Conservation (phyloP, 2,329 filamentous ascomycete genomes). For the Anisogramma anomala region DNA sequence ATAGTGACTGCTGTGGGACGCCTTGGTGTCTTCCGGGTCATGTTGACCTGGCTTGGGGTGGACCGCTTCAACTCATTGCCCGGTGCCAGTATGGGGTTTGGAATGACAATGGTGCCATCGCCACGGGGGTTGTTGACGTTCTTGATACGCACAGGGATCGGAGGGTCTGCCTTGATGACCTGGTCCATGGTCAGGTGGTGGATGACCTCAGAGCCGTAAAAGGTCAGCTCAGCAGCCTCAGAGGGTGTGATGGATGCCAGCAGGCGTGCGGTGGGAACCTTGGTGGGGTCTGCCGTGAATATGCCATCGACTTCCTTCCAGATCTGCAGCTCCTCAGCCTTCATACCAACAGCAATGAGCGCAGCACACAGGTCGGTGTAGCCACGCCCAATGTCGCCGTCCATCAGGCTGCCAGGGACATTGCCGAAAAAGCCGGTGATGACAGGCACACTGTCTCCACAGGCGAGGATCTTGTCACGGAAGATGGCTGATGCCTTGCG, state of each 20-base stretch:
- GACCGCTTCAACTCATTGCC: conserved; percentile 47
- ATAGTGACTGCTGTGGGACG: conserved; percentile 86
- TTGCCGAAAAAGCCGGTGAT: conserved; percentile 92
- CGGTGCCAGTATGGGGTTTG: conserved; percentile 49
- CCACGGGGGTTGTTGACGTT: conserved; percentile 80
- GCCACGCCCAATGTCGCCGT: conserved; percentile 79
- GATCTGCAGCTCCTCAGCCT: conserved; percentile 81
- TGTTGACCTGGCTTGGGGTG: conserved; percentile 26
- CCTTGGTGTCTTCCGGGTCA: conserved; percentile 50
- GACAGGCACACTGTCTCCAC: conserved; percentile 59
- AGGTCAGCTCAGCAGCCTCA: conserved; percentile 91
- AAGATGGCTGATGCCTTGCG: conserved; percentile 50
- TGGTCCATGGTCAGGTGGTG: conserved; percentile 99
- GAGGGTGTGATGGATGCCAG: conserved; percentile 80
- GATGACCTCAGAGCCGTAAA: conserved; percentile 91
- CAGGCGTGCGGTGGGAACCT: conserved; percentile 87
- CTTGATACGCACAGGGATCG: conserved; percentile 80
- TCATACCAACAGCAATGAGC: conserved; percentile 77
- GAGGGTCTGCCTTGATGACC: conserved; percentile 65
- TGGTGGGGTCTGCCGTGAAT: conserved; percentile 58
- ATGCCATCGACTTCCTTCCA: conserved; percentile 90
- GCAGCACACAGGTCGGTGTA: conserved; percentile 96
- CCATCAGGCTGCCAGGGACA: conserved; percentile 80
- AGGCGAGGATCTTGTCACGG: conserved; percentile 51
- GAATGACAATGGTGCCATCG: conserved; percentile 70